Conservation (phyloP, 2,329 filamentous ascomycete species). For the Aspergillus puulaauensis region DNA sequence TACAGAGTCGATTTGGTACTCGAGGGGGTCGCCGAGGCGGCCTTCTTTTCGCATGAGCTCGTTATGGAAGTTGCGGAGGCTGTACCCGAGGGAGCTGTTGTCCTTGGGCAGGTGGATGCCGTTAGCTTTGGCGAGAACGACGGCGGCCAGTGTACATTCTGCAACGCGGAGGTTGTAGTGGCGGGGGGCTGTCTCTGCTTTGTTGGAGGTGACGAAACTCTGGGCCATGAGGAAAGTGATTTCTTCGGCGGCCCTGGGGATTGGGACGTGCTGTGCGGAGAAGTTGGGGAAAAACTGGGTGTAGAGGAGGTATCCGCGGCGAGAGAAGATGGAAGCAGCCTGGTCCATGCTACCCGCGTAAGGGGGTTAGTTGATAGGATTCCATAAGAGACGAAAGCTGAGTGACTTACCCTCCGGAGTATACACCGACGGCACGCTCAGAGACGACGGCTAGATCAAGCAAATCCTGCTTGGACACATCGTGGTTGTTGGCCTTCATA, state of each 20-base stretch:
- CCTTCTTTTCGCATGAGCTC: constrained; percentile 64
- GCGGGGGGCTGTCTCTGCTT: constrained; percentile 87
- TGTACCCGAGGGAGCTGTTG: constrained; percentile 77
- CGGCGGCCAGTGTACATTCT: constrained; percentile 86
- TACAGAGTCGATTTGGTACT: constrained; percentile 71
- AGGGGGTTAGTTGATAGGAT: constrained; percentile 5
- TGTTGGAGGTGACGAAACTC: constrained; percentile 90
- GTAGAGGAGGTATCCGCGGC: constrained; percentile 80
- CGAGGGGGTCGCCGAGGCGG: constrained; percentile 50
- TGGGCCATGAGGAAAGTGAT: constrained; percentile 92
- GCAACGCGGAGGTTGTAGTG: constrained; percentile 97
- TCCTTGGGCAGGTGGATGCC: constrained; percentile 70
- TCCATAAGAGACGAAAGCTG: neutral
- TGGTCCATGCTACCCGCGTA: constrained; percentile 77
- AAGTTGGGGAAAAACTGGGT: constrained; percentile 85
- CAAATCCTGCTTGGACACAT: constrained; percentile 86
- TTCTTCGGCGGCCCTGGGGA: constrained; percentile 78
- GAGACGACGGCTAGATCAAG: constrained; percentile 93
- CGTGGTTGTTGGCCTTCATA: constrained; percentile 78
- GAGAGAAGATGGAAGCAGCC: constrained; percentile 89
- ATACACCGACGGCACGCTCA: constrained; percentile 91
- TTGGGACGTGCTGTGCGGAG: constrained; percentile 71
- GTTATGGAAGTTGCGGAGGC: constrained; percentile 83
- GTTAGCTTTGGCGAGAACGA: constrained; percentile 61
- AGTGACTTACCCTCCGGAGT: constrained; percentile 76